A percentile compares a stretch with the other conserved stretches of the same genome.
Evolutionary conservation across 2,329 filamentous ascomycete genomes (phyloP).

Genomic region (Colletotrichum echinochloae): DNA sequence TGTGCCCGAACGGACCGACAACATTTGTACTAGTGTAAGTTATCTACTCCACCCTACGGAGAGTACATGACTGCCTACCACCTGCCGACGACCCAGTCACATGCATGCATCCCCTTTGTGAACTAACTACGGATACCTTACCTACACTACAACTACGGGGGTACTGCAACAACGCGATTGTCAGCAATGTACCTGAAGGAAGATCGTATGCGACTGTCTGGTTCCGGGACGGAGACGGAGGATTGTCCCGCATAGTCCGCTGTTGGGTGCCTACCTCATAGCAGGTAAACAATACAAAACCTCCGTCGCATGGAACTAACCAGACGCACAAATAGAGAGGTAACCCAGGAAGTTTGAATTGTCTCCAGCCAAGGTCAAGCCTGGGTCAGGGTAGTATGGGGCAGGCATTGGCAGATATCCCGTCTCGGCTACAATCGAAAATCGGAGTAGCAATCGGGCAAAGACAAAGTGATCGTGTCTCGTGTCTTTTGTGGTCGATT

Average conservation of each 20-base stretch:
- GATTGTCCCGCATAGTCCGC: not conserved
- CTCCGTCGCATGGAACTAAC: not conserved
- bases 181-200: not conserved
- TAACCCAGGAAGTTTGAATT: not conserved
- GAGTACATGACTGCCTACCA: conserved; percentile 7
- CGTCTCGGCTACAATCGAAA: not conserved
- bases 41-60: no score
- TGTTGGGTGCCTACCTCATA: not conserved
- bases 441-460: not conserved
- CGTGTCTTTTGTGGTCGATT: not conserved
- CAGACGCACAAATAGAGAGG: not conserved
- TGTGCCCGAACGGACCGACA: conserved; percentile 13
- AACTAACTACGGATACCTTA: no score
- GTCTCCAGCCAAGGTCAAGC: not conserved
- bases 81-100: not conserved
- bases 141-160: no score
- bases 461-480: not conserved
- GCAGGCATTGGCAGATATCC: not conserved
- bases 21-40: not conserved
- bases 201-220: not conserved
- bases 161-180: not conserved
- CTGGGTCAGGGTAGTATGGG: not conserved
- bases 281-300: not conserved
- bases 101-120: not conserved
- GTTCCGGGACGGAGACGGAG: no score